Conservation (phyloP, 352 stramenopile species). For the Pythium aristosporum region DNA sequence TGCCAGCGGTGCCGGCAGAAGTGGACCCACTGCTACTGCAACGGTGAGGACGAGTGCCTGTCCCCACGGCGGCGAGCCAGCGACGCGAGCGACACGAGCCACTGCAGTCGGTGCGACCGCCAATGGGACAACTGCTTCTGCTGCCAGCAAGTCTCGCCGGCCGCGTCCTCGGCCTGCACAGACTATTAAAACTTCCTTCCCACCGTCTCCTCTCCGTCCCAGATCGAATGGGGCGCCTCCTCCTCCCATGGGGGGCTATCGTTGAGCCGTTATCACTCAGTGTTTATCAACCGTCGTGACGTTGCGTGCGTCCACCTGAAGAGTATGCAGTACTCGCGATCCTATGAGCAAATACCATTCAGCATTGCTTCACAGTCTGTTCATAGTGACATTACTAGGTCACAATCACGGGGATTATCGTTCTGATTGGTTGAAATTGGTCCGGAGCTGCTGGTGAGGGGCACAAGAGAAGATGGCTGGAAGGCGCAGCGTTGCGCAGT, state of each 20-base stretch:
- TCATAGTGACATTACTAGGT: slow-evolving; percentile 2
- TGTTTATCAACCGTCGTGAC: background rate
- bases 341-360: background rate
- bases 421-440: slow-evolving; percentile 14
- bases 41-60: slow-evolving; percentile 73
- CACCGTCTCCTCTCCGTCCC: background rate
- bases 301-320: background rate
- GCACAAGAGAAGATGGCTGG: slow-evolving; percentile 36
- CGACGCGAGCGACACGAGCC: slow-evolving; percentile 59
- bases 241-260: too few relatives aligned
- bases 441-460: slow-evolving; percentile 1
- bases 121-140: slow-evolving; percentile 78
- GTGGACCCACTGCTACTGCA: slow-evolving; percentile 89
- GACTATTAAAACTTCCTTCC: slow-evolving; percentile 34
- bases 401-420: background rate
- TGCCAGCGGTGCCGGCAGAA: slow-evolving; percentile 79
- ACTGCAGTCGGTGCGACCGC: slow-evolving; percentile 64
- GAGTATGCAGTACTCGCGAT: background rate
- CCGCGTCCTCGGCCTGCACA: slow-evolving; percentile 60
- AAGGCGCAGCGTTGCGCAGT: slow-evolving; percentile 49
- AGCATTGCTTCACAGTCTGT: background rate
- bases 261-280: background rate
- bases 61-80: slow-evolving; percentile 41
- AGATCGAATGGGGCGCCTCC: slow-evolving; percentile 18
- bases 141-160: slow-evolving; percentile 70